A percentile compares a stretch with the other conserved stretches of the same genome.
Evolutionary conservation across 2,329 filamentous ascomycete genomes (phyloP).

Genomic region (Sporothrix pseudoabietina): DNA sequence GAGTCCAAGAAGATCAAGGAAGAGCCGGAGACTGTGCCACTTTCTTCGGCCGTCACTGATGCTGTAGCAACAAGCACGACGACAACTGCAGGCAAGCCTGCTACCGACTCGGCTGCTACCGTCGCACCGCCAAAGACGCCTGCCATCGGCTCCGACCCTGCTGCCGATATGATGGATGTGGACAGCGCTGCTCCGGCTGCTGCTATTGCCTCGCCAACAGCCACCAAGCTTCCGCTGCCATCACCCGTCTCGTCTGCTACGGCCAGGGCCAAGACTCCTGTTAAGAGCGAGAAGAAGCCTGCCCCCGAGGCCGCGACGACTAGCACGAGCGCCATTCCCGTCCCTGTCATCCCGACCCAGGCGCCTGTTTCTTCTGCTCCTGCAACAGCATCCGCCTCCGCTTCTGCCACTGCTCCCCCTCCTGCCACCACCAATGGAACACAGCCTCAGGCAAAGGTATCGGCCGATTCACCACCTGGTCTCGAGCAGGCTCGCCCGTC

Average conservation of each 20-base stretch:
- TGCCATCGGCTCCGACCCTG: neutral
- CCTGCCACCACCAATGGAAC: neutral
- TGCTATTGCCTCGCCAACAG: neutral
- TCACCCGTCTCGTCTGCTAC: neutral
- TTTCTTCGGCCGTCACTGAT: neutral
- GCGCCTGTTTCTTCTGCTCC: neutral
- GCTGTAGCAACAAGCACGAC: no score
- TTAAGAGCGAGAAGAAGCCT: slow-evolving; percentile 21
- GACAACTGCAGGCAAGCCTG: neutral
- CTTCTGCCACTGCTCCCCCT: neutral
- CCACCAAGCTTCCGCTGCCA: neutral
- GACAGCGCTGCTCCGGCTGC: neutral
- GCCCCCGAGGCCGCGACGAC: neutral
- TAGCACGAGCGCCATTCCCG: neutral
- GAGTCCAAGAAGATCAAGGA: slow-evolving; percentile 1
- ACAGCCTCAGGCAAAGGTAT: neutral
- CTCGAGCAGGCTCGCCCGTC: slow-evolving; percentile 39
- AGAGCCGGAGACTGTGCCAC: neutral
- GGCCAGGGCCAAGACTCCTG: neutral
- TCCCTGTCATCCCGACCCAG: slow-evolving; percentile 18
- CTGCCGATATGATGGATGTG: slow-evolving; percentile 7
- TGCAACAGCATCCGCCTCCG: neutral
- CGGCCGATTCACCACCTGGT: slow-evolving; percentile 29
- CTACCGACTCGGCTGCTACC: neutral
- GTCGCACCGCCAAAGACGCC: neutral